Base-by-base conservation (phyloP, 345 rosid genomes). In the Camelina neglecta region DNA sequence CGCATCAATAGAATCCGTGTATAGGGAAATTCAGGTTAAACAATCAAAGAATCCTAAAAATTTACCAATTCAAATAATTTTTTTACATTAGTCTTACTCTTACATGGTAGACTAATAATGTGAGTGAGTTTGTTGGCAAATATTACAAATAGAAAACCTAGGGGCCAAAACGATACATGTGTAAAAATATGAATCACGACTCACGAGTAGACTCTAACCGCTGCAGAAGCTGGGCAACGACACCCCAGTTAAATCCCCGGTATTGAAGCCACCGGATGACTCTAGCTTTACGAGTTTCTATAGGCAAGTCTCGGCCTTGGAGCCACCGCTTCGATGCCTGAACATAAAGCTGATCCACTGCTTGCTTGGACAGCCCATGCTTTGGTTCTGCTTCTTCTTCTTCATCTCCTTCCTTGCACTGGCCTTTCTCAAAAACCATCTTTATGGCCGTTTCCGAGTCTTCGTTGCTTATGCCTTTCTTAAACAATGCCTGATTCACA, bases 241-340 rank as follows among this genome's bases (percentile, higher is more conserved):
- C 89, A 24, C 85, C 85, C 93, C 94, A 91, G 70, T 85, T 89
- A 79, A 88, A 88, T 42, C 97, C 94, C 13, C 96, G 86, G 78
- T 91, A 91, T 83, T 91, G 97, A 72, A 91, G 97, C 98, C 97
- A 91, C 74, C 92, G 80, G 33, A 93, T 74, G 10, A 93, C 84
- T 83, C 96, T 90, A 60, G 88, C 60, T 79, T 89, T 91, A 24
- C 89, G 94, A 15, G 79, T 88, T 69, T 91, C 94, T 55, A 60
- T 58, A 8, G 98, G 80, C 15, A 78, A 85, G 73, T 89, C 86
- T 56, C 68, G 82, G 55, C 91, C 85, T 80, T 86, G 86, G 65
- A 73, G 60, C 97, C 94, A 90, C 65, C 89, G 91, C 81, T 90
- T 87, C 0, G 90, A 83, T 65, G 90, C 86, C 75, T 88, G 94